Base-by-base conservation (phyloP, 1,284 basidiomycete genomes). In the Microbotryomycetes sp. region DNA sequence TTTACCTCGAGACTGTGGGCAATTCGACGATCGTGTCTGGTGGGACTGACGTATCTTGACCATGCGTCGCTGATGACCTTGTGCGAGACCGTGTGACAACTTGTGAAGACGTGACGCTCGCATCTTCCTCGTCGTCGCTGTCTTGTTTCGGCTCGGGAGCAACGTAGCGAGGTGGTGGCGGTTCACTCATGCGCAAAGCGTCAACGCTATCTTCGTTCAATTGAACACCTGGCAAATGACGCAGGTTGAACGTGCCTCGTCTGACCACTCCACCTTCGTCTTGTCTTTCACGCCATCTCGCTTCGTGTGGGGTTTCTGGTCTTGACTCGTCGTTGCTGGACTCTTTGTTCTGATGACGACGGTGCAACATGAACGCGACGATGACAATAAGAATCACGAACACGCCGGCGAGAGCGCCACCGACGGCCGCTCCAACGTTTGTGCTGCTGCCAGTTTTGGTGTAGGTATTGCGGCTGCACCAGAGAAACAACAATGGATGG, bases 241-340 rank as follows among this genome's bases (percentile, higher is more conserved):
- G 60, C 22, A 65, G 48, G 31, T 65, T 65, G 61, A 60, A 63
- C 25, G 64, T 65, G 4, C 64, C 64, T 6, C 58, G 56, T n/a
- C 64, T 46, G 12, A 30, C 28, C 9, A 63, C 30, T 19, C 58
- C 52, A n/a, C n/a, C n/a, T 1, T 51, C 55, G 0, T 54, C 22
- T 2, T 58, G 57, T 25, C 31, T 25, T 15, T 49, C 9, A 25
- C 36, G 30, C 6, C 23, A 28, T 9, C 51, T 53, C 25, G 59
- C 58, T 15, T 56, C 50, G 30, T 54, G 50, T 42, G 36, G 36
- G 12, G 36, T n/a, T 23, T 3, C 16, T 25, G 50, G 2, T 16
- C 46, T 47, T n/a, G 23, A 23, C 22, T 45, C 15, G 22, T 54
- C 52, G 50, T 42, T 16, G 30, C 23, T 25, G 48, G 19, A 49